These are phyloP conservation scores for Heterobasidion parviporum DNA, from an alignment of 1,284 basidiomycete species.

Conservation along the genomic window DNA sequence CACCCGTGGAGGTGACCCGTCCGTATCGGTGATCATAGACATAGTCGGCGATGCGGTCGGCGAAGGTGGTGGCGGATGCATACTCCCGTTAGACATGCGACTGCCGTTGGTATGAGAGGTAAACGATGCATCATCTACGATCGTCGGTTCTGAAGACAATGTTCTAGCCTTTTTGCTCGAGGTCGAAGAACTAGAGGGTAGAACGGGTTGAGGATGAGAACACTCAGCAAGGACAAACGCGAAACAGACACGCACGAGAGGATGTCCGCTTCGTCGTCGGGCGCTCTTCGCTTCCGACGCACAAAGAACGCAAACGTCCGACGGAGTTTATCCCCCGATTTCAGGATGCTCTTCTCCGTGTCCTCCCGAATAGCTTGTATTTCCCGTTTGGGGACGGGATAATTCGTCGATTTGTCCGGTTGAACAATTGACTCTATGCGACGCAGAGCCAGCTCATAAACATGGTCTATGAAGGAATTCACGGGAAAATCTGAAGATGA, in stretches of 20 bases:
- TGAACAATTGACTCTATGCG: slow-evolving; percentile 7
- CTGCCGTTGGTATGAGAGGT: slow-evolving; percentile 10
- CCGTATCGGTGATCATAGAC: slow-evolving; percentile 13
- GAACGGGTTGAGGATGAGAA: background rate
- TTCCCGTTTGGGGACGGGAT: slow-evolving; percentile 9
- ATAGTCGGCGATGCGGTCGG: slow-evolving; percentile 26
- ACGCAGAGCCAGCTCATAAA: slow-evolving; percentile 10
- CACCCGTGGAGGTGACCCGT: slow-evolving; percentile 18
- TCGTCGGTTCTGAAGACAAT: slow-evolving; percentile 8
- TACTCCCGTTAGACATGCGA: background rate
- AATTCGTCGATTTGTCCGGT: slow-evolving; percentile 4
- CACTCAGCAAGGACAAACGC: background rate
- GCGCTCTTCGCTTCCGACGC: slow-evolving; percentile 11
- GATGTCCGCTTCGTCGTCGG: slow-evolving; percentile 9
- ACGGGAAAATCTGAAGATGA: slow-evolving; percentile 10
- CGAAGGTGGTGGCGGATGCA: slow-evolving; percentile 17
- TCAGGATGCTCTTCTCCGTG: slow-evolving; percentile 5
- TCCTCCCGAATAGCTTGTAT: slow-evolving; percentile 8
- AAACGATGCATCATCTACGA: slow-evolving; percentile 1
- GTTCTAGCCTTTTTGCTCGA: slow-evolving; percentile 19
- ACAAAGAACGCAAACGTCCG: slow-evolving; percentile 8
- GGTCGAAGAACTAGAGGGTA: slow-evolving; percentile 10
- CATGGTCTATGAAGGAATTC: slow-evolving; percentile 8
- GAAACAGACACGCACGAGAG: slow-evolving; percentile 1
- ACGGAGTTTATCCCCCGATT: slow-evolving; percentile 8